Conservation (phyloP, 176 grass and related monocot species). For the Otatea glauca region DNA sequence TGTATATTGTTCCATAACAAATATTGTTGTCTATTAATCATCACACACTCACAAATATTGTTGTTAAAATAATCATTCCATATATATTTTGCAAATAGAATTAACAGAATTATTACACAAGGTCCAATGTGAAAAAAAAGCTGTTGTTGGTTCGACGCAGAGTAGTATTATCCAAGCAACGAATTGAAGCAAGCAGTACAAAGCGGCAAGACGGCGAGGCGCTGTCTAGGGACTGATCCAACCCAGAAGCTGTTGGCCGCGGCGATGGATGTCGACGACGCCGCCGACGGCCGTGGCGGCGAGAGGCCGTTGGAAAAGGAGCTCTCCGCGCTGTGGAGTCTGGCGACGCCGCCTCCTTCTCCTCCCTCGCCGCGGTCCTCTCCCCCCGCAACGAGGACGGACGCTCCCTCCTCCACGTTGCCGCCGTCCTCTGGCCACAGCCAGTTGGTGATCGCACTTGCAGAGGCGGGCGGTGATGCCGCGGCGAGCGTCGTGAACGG, state of each 20-base stretch:
- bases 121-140: too few relatives aligned
- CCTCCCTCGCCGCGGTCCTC: conserved; percentile 55
- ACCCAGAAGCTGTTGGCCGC: conserved; percentile 25
- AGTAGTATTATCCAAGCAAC: too few relatives aligned
- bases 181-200: too few relatives aligned
- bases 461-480: conserved; percentile 40
- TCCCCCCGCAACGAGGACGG: conserved; percentile 76
- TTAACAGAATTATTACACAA: too few relatives aligned
- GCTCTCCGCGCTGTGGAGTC: conserved; percentile 75
- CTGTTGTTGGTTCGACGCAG: too few relatives aligned
- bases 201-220: too few relatives aligned
- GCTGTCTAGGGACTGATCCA: too few relatives aligned
- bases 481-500: conserved; percentile 62
- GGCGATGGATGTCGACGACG: conserved; percentile 68
- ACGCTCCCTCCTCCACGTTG: conserved; percentile 92
- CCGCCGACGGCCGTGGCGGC: conserved; percentile 28
- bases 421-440: conserved; percentile 57
- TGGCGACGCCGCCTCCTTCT: conserved; percentile 54
- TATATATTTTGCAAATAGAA: too few relatives aligned
- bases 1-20: too few relatives aligned
- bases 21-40: too few relatives aligned
- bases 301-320: conserved; percentile 54
- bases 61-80: too few relatives aligned
- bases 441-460: conserved; percentile 65
- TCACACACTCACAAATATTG: too few relatives aligned